Evolutionary conservation across 2,329 filamentous ascomycete genomes (phyloP), one percentile per base, ranked within the genome.

Genomic region (Ophiosphaerella korrae): DNA sequence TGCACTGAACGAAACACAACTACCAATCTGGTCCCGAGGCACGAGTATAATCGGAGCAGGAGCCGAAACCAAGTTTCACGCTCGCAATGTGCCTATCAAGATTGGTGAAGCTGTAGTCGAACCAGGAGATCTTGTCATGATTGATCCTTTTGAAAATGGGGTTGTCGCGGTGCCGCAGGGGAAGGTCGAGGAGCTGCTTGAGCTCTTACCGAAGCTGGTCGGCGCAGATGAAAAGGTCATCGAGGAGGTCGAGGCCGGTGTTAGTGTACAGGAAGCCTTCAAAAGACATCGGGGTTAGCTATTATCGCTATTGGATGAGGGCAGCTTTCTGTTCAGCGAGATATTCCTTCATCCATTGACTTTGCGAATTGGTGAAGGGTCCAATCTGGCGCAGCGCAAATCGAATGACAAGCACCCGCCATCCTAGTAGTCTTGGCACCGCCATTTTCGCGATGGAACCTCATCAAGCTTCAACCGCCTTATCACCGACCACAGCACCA

Each of bases 231-330:
- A 77, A 53, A 74, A 62, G 52, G 75, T 78, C 18, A 61, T 76
- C 68, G 78, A 80, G 40, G 87, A 88, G 58, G 86, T 91, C n/a
- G 70, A 78, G 41, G 74, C 76, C 33, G 88, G 88, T 7, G 78
- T 81, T 63, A 82, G 78, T 16, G 84, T 90, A 14, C 78, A 82
- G 47, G 86, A 89, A 54, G 85, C 87, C 2, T 90, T 92, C 64
- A 80, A 81, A 68, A 80, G 76, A 48, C 82, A 87, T 57, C 66
- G 73, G 29, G 56, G 40, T 45, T 60, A 66, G 56, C 29, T 31
- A 24, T 24, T 7, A 21, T 21, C 43, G 35, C 45, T 13, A n/a
- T 7, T 35, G 21, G 4, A 32, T 14, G 12, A 42, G 5, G 5
- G 11, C 38, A 48, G 11, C 13, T 35, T 16, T 36, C 21, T 29